These are phyloP conservation scores for Paraphoma sp. DNA, from an alignment of 2,329 filamentous ascomycete species.

Conservation along the genomic window DNA sequence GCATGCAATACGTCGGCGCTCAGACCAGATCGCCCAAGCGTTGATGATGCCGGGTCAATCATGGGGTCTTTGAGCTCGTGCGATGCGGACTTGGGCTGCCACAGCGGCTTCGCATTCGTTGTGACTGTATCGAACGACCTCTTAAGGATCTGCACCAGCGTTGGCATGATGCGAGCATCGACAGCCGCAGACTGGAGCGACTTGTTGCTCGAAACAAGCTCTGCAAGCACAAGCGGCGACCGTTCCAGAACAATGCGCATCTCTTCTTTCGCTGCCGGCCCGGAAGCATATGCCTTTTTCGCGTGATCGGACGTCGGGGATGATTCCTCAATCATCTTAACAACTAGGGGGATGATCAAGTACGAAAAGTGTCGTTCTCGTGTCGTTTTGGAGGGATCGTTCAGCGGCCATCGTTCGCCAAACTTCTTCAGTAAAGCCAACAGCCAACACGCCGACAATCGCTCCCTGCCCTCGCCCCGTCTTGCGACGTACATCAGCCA, in stretches of 20 bases:
- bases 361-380: conserved; percentile 53
- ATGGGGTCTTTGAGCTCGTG: conserved; percentile 31
- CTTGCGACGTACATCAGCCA: conserved; percentile 57
- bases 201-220: conserved; percentile 78
- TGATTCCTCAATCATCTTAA: conserved; percentile 54
- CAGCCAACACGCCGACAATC: conserved; percentile 52
- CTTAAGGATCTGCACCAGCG: conserved; percentile 69
- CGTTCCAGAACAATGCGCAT: conserved; percentile 50
- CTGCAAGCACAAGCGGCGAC: conserved; percentile 77
- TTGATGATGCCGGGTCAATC: conserved; percentile 41
- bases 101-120: conserved; percentile 59
- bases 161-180: conserved; percentile 69
- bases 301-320: conserved; percentile 29
- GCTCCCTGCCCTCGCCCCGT: conserved; percentile 48
- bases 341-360: conserved; percentile 55
- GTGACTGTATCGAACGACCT: conserved; percentile 68
- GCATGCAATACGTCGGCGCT: conserved; percentile 68
- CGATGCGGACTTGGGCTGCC: conserved; percentile 54
- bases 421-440: conserved; percentile 46
- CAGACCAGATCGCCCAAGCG: conserved; percentile 40
- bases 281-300: conserved; percentile 27
- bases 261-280: conserved; percentile 56
- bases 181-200: conserved; percentile 82
- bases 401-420: conserved; percentile 44
- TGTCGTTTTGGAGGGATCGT: conserved; percentile 46